These are phyloP conservation scores for Arxiozyma bovina DNA, from an alignment of 1,139 yeast species.

Conservation along the genomic window DNA sequence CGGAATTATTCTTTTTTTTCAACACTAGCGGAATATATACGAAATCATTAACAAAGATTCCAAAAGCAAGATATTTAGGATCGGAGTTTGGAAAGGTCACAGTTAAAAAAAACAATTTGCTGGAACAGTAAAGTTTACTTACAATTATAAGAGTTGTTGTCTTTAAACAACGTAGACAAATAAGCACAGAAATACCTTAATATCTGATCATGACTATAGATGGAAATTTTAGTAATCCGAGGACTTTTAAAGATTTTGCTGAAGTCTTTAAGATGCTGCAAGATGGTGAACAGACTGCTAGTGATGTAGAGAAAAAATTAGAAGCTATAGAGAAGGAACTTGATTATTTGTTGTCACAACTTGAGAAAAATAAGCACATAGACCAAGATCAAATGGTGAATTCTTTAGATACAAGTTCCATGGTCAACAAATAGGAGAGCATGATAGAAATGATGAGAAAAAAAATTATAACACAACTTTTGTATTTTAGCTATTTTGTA, in stretches of 20 bases:
- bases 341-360: conserved; percentile 25
- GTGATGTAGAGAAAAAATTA: conserved; percentile 45
- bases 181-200: background rate
- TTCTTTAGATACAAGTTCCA: background rate
- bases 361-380: conserved; percentile 6
- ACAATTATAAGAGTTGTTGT: background rate
- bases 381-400: background rate
- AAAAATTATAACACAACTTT: too few relatives aligned
- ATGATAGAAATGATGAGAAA: background rate
- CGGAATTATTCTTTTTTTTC: background rate
- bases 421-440: background rate
- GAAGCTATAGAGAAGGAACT: conserved; percentile 49
- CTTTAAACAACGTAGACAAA: background rate
- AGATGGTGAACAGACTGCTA: conserved; percentile 52
- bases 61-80: too few relatives aligned
- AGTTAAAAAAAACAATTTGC: too few relatives aligned
- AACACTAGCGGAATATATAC: background rate
- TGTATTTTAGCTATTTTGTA: background rate
- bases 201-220: conserved; percentile 3
- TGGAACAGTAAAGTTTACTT: too few relatives aligned
- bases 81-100: background rate
- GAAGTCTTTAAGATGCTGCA: conserved; percentile 35
- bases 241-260: conserved; percentile 10
- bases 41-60: too few relatives aligned
- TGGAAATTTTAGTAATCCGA: background rate